These are phyloP conservation scores for Nymphaea thermarum DNA, from an alignment of 164 flowering plant species.

Conservation along the genomic window DNA sequence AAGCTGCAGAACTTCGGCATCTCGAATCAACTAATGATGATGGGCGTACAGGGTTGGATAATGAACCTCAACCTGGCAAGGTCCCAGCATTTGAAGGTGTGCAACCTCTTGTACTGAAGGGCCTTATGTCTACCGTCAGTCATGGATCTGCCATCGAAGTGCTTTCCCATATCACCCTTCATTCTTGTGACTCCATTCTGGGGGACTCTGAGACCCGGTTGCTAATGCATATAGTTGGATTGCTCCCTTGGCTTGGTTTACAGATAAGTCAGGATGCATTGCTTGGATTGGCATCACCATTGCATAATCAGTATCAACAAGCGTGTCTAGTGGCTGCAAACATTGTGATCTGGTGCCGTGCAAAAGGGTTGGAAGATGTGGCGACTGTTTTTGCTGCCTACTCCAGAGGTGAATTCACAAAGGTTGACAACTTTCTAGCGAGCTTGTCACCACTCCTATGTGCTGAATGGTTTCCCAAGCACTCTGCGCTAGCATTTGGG, in stretches of 20 bases:
- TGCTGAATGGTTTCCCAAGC: conserved; percentile 91
- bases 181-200: conserved; percentile 90
- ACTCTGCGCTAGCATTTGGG: conserved; percentile 94
- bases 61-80: conserved; percentile 28
- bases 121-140: conserved; percentile 85
- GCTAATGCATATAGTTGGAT: conserved; percentile 87
- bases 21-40: conserved; percentile 28
- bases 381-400: conserved; percentile 69
- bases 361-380: conserved; percentile 71
- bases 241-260: conserved; percentile 96
- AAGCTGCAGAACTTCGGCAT: conserved; percentile 43
- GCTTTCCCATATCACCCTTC: conserved; percentile 78
- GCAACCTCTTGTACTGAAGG: conserved; percentile 97
- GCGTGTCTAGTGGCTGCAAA: conserved; percentile 83
- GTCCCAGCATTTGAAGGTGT: conserved; percentile 91
- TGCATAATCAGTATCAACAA: conserved; percentile 66
- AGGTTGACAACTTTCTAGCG: conserved; percentile 57
- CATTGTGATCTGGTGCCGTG: conserved; percentile 73
- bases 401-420: conserved; percentile 65
- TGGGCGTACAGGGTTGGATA: conserved; percentile 25
- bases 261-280: conserved; percentile 62
- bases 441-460: conserved; percentile 80
- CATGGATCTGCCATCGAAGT: conserved; percentile 85
- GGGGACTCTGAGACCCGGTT: conserved; percentile 88
- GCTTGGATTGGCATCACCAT: conserved; percentile 41